Percentiles rank a stretch among this genome's conserved stretches.
Conservation (phyloP, 2,329 filamentous ascomycete genomes). For the Arthrobotrys pseudoclavata region DNA sequence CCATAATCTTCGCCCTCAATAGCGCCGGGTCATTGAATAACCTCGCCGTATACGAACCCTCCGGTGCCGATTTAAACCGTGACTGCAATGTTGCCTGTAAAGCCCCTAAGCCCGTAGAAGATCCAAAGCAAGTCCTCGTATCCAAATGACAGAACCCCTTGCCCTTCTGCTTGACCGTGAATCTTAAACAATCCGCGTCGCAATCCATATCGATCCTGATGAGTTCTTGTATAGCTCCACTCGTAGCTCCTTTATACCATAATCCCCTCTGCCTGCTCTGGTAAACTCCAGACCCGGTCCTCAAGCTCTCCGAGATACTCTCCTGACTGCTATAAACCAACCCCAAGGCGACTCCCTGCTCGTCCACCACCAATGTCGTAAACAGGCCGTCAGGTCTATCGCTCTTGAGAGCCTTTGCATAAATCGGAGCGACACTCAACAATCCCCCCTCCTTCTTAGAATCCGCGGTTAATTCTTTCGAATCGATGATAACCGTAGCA, state of each 20-base stretch:
- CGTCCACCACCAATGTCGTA: conserved; percentile 91
- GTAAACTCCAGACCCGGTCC: conserved; percentile 87
- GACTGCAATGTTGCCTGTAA: conserved; percentile 88
- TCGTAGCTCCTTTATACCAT: conserved; percentile 97
- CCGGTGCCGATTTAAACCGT: conserved; percentile 84
- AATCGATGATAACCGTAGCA: conserved; percentile 80
- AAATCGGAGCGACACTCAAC: conserved; percentile 77
- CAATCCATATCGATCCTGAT: conserved; percentile 89
- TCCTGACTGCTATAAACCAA: conserved; percentile 94
- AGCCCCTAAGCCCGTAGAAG: conserved; percentile 82
- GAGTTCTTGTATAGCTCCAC: conserved; percentile 92
- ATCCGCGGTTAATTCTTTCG: conserved; percentile 77
- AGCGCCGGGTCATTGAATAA: conserved; percentile 93
- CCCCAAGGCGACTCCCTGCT: conserved; percentile 84
- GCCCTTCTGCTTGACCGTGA: conserved; percentile 89
- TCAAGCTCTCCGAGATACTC: conserved; percentile 87
- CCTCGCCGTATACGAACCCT: conserved; percentile 91
- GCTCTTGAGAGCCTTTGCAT: conserved; percentile 81
- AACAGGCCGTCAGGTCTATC: conserved; percentile 87
- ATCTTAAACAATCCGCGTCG: conserved; percentile 91
- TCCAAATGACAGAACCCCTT: conserved; percentile 93
- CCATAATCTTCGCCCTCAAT: conserved; percentile 95
- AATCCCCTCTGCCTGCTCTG: conserved; percentile 94
- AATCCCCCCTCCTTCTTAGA: conserved; percentile 71
- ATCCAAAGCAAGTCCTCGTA: conserved; percentile 91